A percentile compares a stretch with the other conserved stretches of the same genome.
Evolutionary conservation across 2,329 filamentous ascomycete species (phyloP).

Genomic region (Claviceps spartinae): DNA sequence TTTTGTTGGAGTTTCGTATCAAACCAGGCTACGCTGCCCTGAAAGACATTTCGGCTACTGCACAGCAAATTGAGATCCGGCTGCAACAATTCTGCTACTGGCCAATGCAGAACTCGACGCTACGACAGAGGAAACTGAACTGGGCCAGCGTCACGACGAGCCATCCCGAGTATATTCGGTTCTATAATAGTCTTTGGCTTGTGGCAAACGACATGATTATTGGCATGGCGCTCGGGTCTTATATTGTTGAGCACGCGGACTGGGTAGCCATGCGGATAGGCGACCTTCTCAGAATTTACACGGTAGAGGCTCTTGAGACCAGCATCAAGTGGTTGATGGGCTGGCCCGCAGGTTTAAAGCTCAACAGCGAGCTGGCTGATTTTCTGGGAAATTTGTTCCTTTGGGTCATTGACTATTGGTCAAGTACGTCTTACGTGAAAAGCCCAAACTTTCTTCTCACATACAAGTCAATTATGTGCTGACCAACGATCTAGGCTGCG

Average conservation of each 20-base stretch:
- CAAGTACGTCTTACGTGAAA: slow-evolving; percentile 38
- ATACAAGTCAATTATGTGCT: slow-evolving; percentile 7
- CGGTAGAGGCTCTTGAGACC: slow-evolving; percentile 71
- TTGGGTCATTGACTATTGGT: slow-evolving; percentile 99
- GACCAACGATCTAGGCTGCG: slow-evolving; percentile 44
- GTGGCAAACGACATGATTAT: slow-evolving; percentile 98
- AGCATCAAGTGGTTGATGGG: slow-evolving; percentile 95
- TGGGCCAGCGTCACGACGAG: slow-evolving; percentile 94
- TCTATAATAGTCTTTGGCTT: slow-evolving; percentile 97
- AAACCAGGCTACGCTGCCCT: slow-evolving; percentile 68
- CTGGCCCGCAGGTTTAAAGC: slow-evolving; percentile 85
- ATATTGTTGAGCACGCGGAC: slow-evolving; percentile 87
- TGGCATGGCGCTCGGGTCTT: slow-evolving; percentile 88
- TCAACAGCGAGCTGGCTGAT: slow-evolving; percentile 85
- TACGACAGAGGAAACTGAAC: slow-evolving; percentile 77
- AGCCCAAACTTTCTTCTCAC: not conserved
- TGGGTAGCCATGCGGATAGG: slow-evolving; percentile 75
- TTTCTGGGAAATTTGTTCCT: slow-evolving; percentile 92
- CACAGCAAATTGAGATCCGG: slow-evolving; percentile 93
- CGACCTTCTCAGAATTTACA: slow-evolving; percentile 62
- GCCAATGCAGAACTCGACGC: slow-evolving; percentile 89
- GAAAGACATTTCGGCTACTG: slow-evolving; percentile 91
- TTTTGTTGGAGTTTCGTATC: slow-evolving; percentile 71
- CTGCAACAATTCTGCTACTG: slow-evolving; percentile 98
- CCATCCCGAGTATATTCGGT: slow-evolving; percentile 95